Evolutionary conservation across 169 alveolate genomes (phyloP).

Genomic region (Plasmodium gallinaceum): DNA sequence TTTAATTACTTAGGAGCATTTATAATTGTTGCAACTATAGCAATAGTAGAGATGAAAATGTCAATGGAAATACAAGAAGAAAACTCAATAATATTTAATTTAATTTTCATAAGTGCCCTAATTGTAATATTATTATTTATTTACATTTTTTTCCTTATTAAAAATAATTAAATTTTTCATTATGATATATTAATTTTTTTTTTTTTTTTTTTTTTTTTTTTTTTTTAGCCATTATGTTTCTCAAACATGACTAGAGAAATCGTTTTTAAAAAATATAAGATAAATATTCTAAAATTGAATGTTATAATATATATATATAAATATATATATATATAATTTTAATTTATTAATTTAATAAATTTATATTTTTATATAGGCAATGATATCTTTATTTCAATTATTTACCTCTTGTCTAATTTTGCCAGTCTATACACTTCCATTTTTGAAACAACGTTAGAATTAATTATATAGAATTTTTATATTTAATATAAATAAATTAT

Average conservation of each 20-base stretch:
- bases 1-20: slow-evolving; percentile 45
- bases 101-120: slow-evolving; percentile 32
- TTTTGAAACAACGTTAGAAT: slow-evolving; percentile 51
- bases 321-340: not conserved
- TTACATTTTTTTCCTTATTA: not conserved
- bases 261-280: slow-evolving; percentile 45
- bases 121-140: slow-evolving; percentile 16
- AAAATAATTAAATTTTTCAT: not conserved
- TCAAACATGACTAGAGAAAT: slow-evolving; percentile 75
- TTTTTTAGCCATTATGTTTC: slow-evolving; percentile 49
- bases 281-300: slow-evolving; percentile 46
- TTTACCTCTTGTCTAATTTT: slow-evolving; percentile 55
- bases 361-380: slow-evolving; percentile 21
- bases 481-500: not conserved
- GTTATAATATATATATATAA: slow-evolving; percentile 17
- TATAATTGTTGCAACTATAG: slow-evolving; percentile 51
- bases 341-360: not conserved
- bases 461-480: not conserved
- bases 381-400: slow-evolving; percentile 50
- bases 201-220: not conserved
- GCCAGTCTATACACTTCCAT: slow-evolving; percentile 60
- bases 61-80: slow-evolving; percentile 71
- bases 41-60: slow-evolving; percentile 33
- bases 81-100: slow-evolving; percentile 54
- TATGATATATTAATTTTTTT: not conserved